These are phyloP conservation scores for Thuja plicata DNA, from an alignment of 83 land plant genomes.

Conservation along the genomic window DNA sequence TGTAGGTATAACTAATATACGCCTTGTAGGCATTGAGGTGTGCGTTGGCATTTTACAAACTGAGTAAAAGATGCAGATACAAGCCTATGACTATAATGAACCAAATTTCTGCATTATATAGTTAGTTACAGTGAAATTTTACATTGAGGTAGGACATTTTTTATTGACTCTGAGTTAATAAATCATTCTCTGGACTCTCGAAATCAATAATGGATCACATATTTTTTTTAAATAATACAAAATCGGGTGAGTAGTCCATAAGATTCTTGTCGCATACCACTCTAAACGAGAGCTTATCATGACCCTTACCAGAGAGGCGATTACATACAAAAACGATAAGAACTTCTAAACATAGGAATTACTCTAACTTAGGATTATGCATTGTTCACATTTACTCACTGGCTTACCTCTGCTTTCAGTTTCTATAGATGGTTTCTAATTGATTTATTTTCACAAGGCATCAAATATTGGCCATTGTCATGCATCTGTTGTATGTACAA, in stretches of 20 bases:
- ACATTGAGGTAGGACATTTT: background rate
- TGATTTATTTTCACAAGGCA: background rate
- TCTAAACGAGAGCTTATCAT: no score
- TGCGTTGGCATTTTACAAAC: background rate
- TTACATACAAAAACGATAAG: background rate
- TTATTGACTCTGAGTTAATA: no score
- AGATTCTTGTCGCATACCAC: no score
- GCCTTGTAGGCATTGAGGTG: background rate
- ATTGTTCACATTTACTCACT: background rate
- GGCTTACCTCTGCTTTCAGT: background rate
- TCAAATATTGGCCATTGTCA: background rate
- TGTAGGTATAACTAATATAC: background rate
- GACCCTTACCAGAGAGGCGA: background rate
- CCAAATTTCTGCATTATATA: background rate
- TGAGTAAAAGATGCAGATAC: background rate
- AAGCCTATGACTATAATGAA: background rate
- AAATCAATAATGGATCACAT: background rate
- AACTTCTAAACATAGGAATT: background rate
- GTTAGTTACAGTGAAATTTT: background rate
- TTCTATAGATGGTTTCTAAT: background rate
- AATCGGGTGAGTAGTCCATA: background rate
- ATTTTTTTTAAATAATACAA: no score
- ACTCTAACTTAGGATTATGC: background rate
- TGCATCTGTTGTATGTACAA: slow-evolving; percentile 9
- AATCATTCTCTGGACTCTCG: background rate